These are phyloP conservation scores for Trifolium dubium DNA, from an alignment of 306 rosid genomes.

Conservation along the genomic window DNA sequence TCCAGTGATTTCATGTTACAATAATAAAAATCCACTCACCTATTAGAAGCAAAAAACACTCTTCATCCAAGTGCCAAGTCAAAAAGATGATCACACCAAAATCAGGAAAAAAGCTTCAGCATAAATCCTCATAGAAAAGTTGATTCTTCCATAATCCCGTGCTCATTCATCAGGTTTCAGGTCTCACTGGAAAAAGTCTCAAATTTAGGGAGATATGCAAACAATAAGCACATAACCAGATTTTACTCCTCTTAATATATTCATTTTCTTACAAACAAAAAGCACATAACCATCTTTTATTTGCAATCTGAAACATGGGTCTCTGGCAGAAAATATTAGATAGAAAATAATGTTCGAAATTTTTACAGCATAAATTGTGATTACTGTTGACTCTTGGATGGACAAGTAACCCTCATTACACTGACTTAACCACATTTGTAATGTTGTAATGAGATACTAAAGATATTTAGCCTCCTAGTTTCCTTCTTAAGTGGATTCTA, in stretches of 20 bases:
- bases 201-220: slow-evolving; percentile 38
- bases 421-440: not conserved
- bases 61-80: slow-evolving; percentile 7
- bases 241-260: not conserved
- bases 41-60: not conserved
- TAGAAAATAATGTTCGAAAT: slow-evolving; percentile 1
- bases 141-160: slow-evolving; percentile 31
- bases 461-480: not conserved
- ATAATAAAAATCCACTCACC: slow-evolving; percentile 25
- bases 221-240: slow-evolving; percentile 15
- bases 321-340: not conserved
- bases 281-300: not conserved
- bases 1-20: slow-evolving; percentile 22
- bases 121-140: slow-evolving; percentile 25
- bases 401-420: not conserved
- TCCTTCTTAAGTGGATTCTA: not conserved
- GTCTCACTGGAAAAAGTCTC: slow-evolving; percentile 40
- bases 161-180: slow-evolving; percentile 49
- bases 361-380: slow-evolving; percentile 6
- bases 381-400: slow-evolving; percentile 10
- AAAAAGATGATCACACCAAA: slow-evolving; percentile 17
- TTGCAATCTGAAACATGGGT: slow-evolving; percentile 17
- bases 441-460: not conserved
- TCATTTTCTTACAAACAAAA: not conserved
- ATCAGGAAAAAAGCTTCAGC: slow-evolving; percentile 29